These are phyloP conservation scores for Ichthyophthirius multifiliis DNA, from an alignment of 169 alveolate genomes.

Conservation along the genomic window DNA sequence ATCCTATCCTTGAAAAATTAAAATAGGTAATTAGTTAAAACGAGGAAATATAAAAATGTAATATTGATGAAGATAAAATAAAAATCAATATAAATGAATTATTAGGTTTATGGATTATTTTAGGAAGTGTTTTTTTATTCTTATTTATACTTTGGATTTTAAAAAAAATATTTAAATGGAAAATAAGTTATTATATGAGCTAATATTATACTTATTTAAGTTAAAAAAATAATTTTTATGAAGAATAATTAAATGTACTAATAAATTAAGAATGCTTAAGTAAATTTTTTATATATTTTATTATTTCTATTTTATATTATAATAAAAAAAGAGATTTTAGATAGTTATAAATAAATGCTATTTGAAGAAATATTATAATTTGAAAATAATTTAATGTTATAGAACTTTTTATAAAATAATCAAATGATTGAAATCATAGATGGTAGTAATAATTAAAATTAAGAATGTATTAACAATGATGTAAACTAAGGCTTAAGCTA, in stretches of 20 bases:
- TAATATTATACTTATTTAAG: background rate
- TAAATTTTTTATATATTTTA: background rate
- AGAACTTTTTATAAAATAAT: no score
- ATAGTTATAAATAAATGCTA: background rate
- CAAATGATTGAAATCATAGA: no score
- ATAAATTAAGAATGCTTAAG: background rate
- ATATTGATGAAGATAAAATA: background rate
- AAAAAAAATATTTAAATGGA: background rate
- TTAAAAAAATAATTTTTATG: background rate
- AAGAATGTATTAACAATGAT: no score
- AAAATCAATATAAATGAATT: background rate
- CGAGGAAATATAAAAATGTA: background rate
- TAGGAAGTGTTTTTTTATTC: background rate
- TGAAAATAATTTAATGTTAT: background rate
- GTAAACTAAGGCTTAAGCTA: no score
- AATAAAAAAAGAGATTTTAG: background rate
- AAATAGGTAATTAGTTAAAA: background rate
- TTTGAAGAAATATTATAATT: background rate
- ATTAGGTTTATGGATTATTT: background rate
- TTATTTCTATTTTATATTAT: background rate
- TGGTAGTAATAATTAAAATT: no score
- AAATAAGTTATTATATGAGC: background rate
- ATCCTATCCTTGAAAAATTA: background rate
- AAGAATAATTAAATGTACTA: background rate
- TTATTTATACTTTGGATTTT: background rate